Evolutionary conservation across 306 rosid species (phyloP).

Genomic region (Pachyrhizus erosus): DNA sequence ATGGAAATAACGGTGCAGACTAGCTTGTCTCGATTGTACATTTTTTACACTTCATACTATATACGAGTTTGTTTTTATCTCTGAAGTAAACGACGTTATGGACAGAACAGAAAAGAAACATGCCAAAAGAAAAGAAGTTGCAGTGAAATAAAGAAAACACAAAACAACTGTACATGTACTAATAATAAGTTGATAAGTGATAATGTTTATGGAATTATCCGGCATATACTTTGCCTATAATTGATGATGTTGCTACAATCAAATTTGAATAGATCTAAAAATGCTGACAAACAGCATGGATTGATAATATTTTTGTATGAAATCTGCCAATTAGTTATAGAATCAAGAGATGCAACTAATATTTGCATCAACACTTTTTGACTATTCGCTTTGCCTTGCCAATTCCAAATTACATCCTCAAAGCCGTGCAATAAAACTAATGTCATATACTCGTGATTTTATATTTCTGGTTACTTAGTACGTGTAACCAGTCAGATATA

Average conservation of each 20-base stretch:
- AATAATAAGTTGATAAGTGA: background rate
- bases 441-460: conserved; percentile 4
- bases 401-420: conserved; percentile 30
- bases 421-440: conserved; percentile 17
- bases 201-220: background rate
- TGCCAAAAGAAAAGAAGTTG: conserved; percentile 1
- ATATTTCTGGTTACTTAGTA: conserved; percentile 23
- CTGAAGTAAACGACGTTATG: background rate
- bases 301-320: background rate
- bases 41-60: conserved; percentile 31
- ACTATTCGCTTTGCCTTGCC: background rate
- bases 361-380: background rate
- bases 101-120: conserved; percentile 14
- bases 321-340: background rate
- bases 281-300: background rate
- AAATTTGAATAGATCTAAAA: conserved; percentile 16
- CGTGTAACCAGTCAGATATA: background rate
- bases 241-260: background rate
- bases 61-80: background rate
- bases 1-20: conserved; percentile 19
- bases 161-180: background rate
- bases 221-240: background rate
- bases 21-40: background rate
- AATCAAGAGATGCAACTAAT: conserved; percentile 34
- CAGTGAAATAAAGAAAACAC: background rate